phyloP scores from a whole-genome alignment of 2,329 filamentous ascomycete species.

The Didymella exigua region DNA sequence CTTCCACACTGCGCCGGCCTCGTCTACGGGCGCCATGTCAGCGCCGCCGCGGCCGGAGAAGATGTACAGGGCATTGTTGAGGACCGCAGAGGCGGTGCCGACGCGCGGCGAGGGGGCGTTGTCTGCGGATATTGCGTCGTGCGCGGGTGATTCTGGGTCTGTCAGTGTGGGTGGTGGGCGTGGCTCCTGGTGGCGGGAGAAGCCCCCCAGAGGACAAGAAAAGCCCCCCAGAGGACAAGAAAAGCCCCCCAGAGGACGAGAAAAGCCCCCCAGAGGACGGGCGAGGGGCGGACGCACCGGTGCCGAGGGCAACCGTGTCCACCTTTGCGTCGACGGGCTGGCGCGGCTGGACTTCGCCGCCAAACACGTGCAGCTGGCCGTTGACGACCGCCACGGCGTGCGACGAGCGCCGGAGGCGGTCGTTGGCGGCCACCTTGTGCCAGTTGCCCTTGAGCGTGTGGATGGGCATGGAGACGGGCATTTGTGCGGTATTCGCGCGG shows the following conservation, averaged over 20 bases:
- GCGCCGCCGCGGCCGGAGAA: constrained; percentile 79
- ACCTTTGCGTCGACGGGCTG: constrained; percentile 75
- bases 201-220: too few species aligned
- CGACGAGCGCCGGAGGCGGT: constrained; percentile 70
- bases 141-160: constrained; percentile 52
- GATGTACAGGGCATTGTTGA: constrained; percentile 74
- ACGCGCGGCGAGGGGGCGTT: constrained; percentile 69
- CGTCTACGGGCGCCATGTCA: constrained; percentile 73
- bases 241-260: too few species aligned
- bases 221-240: too few species aligned
- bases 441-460: constrained; percentile 44
- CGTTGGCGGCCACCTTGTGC: constrained; percentile 42
- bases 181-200: too few species aligned
- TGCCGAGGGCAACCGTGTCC: constrained; percentile 64
- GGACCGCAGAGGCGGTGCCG: constrained; percentile 72
- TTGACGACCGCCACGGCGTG: constrained; percentile 69
- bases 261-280: too few species aligned
- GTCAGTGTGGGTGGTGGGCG: constrained; percentile 12
- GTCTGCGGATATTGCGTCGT: constrained; percentile 31
- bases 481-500: constrained; percentile 8
- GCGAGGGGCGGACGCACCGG: constrained; percentile 24
- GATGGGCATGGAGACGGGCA: constrained; percentile 35
- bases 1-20: constrained; percentile 75
- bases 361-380: constrained; percentile 71
- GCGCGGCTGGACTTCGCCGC: constrained; percentile 71